These are phyloP conservation scores for Sanghuangporus sanghuang DNA, from an alignment of 1,284 basidiomycete species.

Conservation along the genomic window DNA sequence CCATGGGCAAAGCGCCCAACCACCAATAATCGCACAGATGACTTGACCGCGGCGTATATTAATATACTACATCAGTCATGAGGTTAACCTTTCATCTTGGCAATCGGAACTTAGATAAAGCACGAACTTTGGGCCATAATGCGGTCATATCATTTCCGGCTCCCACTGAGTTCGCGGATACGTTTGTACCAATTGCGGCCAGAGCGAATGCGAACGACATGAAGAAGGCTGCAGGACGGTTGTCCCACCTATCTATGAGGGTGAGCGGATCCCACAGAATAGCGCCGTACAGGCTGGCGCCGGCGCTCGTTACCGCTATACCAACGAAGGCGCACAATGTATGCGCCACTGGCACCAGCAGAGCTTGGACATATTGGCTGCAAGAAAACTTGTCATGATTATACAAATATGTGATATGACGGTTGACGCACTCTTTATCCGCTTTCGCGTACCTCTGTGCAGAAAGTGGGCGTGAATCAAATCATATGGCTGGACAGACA, in stretches of 20 bases:
- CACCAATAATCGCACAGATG: constrained; percentile 67
- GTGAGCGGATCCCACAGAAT: constrained; percentile 42
- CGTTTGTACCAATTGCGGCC: constrained; percentile 71
- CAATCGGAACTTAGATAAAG: not conserved
- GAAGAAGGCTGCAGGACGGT: constrained; percentile 76
- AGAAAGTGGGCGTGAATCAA: not conserved
- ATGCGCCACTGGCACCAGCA: constrained; percentile 69
- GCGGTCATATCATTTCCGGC: constrained; percentile 77
- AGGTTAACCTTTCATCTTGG: not conserved
- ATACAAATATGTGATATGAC: not conserved
- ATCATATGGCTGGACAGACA: not conserved
- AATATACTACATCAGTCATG: constrained; percentile 41
- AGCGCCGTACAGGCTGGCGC: constrained; percentile 55
- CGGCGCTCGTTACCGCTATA: constrained; percentile 64
- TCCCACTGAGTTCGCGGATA: constrained; percentile 70
- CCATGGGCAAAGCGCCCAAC: constrained; percentile 59
- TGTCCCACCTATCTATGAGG: constrained; percentile 66
- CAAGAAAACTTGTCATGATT: not conserved
- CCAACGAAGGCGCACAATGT: constrained; percentile 52
- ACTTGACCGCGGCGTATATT: constrained; percentile 73
- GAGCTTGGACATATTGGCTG: constrained; percentile 63
- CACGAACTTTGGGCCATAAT: constrained; percentile 40
- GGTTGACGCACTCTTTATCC: constrained; percentile 43
- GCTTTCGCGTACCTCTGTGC: constrained; percentile 55
- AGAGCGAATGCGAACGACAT: constrained; percentile 62